These are phyloP conservation scores for Mimosa bimucronata DNA, from an alignment of 306 rosid species.

Conservation along the genomic window DNA sequence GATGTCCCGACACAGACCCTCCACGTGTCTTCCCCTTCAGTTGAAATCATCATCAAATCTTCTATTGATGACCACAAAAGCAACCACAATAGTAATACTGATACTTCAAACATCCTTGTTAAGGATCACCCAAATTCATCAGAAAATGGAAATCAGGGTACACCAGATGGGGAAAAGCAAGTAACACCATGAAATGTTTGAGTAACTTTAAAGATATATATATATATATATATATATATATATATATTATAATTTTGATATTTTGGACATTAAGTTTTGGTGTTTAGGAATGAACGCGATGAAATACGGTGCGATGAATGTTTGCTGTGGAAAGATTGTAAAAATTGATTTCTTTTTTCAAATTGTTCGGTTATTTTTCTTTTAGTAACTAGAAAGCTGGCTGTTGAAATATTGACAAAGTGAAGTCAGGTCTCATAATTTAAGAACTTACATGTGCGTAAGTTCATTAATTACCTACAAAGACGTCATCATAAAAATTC, in stretches of 20 bases:
- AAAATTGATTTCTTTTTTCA: background rate
- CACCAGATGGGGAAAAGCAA: background rate
- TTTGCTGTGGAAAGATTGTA: background rate
- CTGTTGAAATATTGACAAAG: too few relatives aligned
- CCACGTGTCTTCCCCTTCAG: background rate
- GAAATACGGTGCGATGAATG: background rate
- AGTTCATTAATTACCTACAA: too few relatives aligned
- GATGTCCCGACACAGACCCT: background rate
- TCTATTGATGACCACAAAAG: background rate
- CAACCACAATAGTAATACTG: background rate
- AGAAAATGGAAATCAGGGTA: background rate
- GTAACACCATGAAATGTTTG: background rate
- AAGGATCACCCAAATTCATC: background rate
- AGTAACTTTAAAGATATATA: background rate
- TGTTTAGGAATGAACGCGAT: background rate
- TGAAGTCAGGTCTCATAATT: background rate
- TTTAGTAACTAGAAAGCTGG: background rate
- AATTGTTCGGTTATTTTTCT: background rate
- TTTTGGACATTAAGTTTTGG: background rate
- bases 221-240: too few relatives aligned
- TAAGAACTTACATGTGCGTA: too few relatives aligned
- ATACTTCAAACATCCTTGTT: background rate
- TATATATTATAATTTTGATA: background rate
- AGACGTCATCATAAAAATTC: too few relatives aligned
- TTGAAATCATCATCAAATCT: conserved; percentile 3